Base-by-base conservation (phyloP, 495 filamentous ascomycete species). In the Penicillium riverlandense region DNA sequence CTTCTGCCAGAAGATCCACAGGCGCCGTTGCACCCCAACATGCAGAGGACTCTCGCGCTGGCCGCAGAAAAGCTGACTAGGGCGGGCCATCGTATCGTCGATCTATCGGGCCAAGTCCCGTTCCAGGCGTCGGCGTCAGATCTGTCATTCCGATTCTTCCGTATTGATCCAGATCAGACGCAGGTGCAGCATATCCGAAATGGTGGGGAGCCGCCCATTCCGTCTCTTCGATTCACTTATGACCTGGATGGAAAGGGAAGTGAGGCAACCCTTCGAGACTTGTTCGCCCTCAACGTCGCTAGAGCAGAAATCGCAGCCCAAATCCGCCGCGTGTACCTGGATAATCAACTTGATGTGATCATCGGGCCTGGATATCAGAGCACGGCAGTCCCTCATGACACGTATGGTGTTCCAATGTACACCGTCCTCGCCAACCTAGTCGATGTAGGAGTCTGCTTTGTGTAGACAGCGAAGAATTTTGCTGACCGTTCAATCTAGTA, bases 1-100 rank as follows among this genome's bases (percentile, higher is more conserved):
- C 50, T 81, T 4, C 56, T 78, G 3, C 57, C 62, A 7, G 69
- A 65, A 40, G 76, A 82, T 44, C 69, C 71, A 0, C 28, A 67
- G 13, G 58, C 63, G n/a, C 59, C 64, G 7, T 66, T 77, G 6
- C 66, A 78, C 27, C 79, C 79, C 0, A 70, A 69, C 4, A 65
- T 83, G 13, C 47, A 52, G 4, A 58, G 61, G 6, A 50, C 71
- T 0, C 45, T 83, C 7, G 58, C 63, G 9, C 55, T 63, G 29
- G 68, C 75, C 0, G 53, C 62, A 0, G 27, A 45, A 6, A 59
- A 55, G 6, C 52, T 83, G n/a, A 38, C 54, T n/a, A 47, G 38
- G 22, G 51, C 61, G 9, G 69, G 65, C 1, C 59, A 78, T 29
- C 53, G 67, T 12, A 49, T 76, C 5, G 55, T 79, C 2, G 66